Percentiles rank a stretch among this genome's conserved stretches.
Conservation (phyloP, 2,329 filamentous ascomycete genomes). For the Stemphylium vesicarium region DNA sequence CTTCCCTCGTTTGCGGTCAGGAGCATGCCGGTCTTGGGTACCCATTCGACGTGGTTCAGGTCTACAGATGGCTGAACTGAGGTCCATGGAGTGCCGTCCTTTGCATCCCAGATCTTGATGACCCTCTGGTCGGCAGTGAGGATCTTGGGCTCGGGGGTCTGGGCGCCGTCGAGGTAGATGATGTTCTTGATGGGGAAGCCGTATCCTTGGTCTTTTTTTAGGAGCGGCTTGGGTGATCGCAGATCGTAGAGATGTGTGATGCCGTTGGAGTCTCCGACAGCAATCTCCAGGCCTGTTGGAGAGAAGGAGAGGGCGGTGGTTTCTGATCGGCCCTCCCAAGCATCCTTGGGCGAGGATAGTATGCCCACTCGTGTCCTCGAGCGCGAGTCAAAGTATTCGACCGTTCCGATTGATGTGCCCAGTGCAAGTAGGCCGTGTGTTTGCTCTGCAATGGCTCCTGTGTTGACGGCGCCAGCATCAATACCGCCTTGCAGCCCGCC, state of each 20-base stretch:
- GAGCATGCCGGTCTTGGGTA: slow-evolving; percentile 90
- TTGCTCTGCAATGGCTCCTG: slow-evolving; percentile 82
- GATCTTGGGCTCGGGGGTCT: slow-evolving; percentile 73
- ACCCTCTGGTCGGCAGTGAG: slow-evolving; percentile 92
- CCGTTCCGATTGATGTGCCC: slow-evolving; percentile 91
- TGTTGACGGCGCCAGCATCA: slow-evolving; percentile 83
- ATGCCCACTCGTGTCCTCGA: slow-evolving; percentile 82
- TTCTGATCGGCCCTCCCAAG: slow-evolving; percentile 58
- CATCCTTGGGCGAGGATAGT: slow-evolving; percentile 62
- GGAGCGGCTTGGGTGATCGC: slow-evolving; percentile 80
- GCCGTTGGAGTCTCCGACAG: slow-evolving; percentile 85
- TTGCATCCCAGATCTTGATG: slow-evolving; percentile 94
- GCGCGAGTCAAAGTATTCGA: slow-evolving; percentile 95
- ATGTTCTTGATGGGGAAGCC: slow-evolving; percentile 91
- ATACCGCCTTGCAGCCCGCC: slow-evolving; percentile 86
- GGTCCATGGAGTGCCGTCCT: slow-evolving; percentile 87
- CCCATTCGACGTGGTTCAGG: slow-evolving; percentile 92
- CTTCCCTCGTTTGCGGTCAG: slow-evolving; percentile 96
- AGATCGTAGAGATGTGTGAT: slow-evolving; percentile 91
- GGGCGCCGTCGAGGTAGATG: slow-evolving; percentile 71
- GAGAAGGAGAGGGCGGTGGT: slow-evolving; percentile 90
- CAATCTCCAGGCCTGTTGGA: slow-evolving; percentile 80
- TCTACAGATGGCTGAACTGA: slow-evolving; percentile 94
- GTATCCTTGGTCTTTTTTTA: slow-evolving; percentile 95
- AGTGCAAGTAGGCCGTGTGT: slow-evolving; percentile 92